Percentiles rank a stretch among this genome's conserved stretches.
Evolutionary conservation across 31 red algal species (phyloP).

Genomic region (Bonnemaisonia californica): DNA sequence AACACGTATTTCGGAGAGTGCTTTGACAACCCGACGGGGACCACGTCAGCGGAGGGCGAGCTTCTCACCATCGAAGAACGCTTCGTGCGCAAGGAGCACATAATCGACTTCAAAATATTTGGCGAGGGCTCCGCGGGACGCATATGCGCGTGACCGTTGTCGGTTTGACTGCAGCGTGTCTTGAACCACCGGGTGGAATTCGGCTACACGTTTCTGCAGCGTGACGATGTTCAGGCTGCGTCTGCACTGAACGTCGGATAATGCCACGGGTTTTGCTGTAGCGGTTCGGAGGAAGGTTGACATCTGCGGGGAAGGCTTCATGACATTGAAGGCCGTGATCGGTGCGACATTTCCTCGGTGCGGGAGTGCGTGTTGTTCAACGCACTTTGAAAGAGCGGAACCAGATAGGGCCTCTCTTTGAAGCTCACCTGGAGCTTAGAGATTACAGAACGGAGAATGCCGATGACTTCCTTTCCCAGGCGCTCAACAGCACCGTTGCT

Average conservation of each 20-base stretch:
- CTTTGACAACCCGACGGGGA: slow-evolving; percentile 5
- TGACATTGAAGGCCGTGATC: neutral
- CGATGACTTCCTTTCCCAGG: neutral
- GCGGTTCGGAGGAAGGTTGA: neutral
- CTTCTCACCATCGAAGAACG: neutral
- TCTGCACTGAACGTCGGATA: neutral
- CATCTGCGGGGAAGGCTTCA: neutral
- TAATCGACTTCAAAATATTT: slow-evolving; percentile 16
- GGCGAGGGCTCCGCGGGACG: neutral
- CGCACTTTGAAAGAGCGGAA: slow-evolving; percentile 3
- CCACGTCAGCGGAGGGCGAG: slow-evolving; percentile 2
- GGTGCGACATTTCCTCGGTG: neutral
- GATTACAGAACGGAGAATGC: neutral
- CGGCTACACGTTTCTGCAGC: neutral
- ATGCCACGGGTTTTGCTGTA: neutral
- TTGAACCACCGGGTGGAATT: neutral
- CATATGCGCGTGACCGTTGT: neutral
- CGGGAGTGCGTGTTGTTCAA: slow-evolving; percentile 15
- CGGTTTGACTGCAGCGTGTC: neutral
- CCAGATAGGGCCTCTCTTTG: slow-evolving; percentile 7
- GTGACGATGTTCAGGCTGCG: neutral
- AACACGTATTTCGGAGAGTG: neutral
- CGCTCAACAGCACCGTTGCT: slow-evolving; percentile 14
- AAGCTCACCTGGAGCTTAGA: neutral
- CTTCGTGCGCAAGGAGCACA: neutral